phyloP scores from a whole-genome alignment of 2,329 filamentous ascomycete species.

The Sclerotinia borealis region DNA sequence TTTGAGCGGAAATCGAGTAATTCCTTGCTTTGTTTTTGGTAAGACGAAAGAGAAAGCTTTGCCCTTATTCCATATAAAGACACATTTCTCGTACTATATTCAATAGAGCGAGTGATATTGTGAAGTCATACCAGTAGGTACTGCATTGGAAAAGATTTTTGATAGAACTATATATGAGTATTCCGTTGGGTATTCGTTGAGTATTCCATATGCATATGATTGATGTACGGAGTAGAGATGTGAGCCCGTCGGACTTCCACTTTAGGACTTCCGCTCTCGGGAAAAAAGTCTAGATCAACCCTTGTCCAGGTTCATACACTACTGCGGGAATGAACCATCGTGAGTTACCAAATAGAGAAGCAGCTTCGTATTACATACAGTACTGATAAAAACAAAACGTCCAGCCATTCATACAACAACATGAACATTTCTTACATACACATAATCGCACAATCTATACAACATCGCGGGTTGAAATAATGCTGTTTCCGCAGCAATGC shows the following conservation, averaged over 20 bases:
- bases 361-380: background rate
- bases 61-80: too few relatives aligned
- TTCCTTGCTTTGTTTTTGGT: too few relatives aligned
- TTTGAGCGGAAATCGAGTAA: too few relatives aligned
- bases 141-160: background rate
- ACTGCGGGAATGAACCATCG: constrained; percentile 3
- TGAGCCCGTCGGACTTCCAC: background rate
- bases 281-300: background rate
- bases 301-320: background rate
- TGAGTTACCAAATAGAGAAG: background rate
- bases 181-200: background rate
- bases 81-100: too few relatives aligned
- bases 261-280: background rate
- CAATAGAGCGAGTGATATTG: background rate
- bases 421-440: background rate
- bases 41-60: too few relatives aligned
- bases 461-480: constrained; percentile 2
- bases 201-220: too few relatives aligned
- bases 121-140: background rate
- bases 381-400: background rate
- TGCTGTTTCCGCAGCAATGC: constrained; percentile 26
- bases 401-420: background rate
- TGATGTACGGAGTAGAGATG: too few relatives aligned
- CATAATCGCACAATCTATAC: background rate
- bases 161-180: background rate